Conservation (phyloP, 1,284 basidiomycete species). For the Malassezia psittaci region DNA sequence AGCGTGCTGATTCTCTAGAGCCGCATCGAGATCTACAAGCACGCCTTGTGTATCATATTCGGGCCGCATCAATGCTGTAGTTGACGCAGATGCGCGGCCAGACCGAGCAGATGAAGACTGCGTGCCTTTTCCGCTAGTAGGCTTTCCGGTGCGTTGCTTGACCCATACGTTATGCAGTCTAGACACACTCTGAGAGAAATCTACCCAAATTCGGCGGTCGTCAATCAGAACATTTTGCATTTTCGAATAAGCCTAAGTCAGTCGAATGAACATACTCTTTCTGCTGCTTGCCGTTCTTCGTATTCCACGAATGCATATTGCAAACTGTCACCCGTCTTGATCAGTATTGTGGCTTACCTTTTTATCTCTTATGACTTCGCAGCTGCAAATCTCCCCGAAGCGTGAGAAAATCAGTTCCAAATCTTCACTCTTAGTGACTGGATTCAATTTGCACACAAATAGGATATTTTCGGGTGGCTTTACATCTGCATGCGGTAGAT, state of each 20-base stretch:
- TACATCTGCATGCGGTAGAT: constrained; percentile 93
- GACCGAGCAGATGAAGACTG: not conserved
- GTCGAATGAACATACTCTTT: constrained; percentile 57
- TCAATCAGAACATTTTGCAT: constrained; percentile 99
- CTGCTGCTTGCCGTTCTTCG: constrained; percentile 79
- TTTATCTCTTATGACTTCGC: constrained; percentile 92
- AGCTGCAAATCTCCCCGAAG: constrained; percentile 89
- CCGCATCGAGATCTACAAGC: not conserved
- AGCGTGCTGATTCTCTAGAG: not conserved
- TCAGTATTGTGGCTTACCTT: constrained; percentile 48
- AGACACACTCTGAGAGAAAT: constrained; percentile 70
- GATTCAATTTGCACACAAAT: constrained; percentile 96
- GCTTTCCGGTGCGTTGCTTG: constrained; percentile 30
- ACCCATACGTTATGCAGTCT: constrained; percentile 53
- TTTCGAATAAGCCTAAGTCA: constrained; percentile 77
- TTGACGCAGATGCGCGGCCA: not conserved
- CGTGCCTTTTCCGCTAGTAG: too few species aligned
- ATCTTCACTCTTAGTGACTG: constrained; percentile 88
- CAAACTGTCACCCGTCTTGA: constrained; percentile 72
- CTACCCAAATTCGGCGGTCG: constrained; percentile 95
- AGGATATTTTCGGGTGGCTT: constrained; percentile 95
- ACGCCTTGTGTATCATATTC: not conserved
- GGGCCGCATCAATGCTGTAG: not conserved
- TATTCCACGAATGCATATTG: constrained; percentile 99
- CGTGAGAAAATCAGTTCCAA: constrained; percentile 92